A percentile compares a stretch with the other conserved stretches of the same genome.
Evolutionary conservation across 768 basidiomycete genomes (phyloP).

Genomic region (Dendrothele bispora): DNA sequence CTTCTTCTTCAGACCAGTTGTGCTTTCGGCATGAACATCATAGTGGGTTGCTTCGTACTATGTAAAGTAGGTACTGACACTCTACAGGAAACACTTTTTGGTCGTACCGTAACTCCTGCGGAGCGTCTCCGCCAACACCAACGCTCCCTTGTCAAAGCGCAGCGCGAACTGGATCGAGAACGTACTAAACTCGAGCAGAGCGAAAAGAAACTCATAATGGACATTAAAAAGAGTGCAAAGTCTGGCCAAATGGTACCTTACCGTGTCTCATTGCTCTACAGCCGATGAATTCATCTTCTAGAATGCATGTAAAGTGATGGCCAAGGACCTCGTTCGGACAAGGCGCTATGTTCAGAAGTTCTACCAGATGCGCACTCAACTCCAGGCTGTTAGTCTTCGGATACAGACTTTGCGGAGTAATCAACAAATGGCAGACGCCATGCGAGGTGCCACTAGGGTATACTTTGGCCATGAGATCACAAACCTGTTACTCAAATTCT

Average conservation of each 20-base stretch:
- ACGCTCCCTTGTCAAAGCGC: slow-evolving; percentile 92
- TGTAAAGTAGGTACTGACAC: slow-evolving; percentile 11
- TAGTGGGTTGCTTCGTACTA: slow-evolving; percentile 45
- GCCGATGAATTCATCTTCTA: slow-evolving; percentile 34
- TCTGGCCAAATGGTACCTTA: slow-evolving; percentile 84
- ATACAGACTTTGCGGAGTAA: slow-evolving; percentile 97
- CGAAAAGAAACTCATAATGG: slow-evolving; percentile 94
- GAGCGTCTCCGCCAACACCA: slow-evolving; percentile 97
- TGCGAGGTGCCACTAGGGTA: slow-evolving; percentile 96
- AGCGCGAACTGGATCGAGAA: slow-evolving; percentile 97
- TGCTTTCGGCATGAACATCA: slow-evolving; percentile 68
- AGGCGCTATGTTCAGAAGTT: slow-evolving; percentile 96
- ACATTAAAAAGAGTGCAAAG: slow-evolving; percentile 97
- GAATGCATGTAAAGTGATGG: slow-evolving; percentile 99
- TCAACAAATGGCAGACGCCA: slow-evolving; percentile 99
- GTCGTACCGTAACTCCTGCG: slow-evolving; percentile 91
- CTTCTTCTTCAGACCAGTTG: no score
- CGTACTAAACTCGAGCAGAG: slow-evolving; percentile 90
- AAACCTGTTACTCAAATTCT: not conserved
- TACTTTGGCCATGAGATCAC: no score
- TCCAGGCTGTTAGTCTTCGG: slow-evolving; percentile 92
- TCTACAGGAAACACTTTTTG: slow-evolving; percentile 89
- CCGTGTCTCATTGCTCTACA: slow-evolving; percentile 5
- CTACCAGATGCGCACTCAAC: slow-evolving; percentile 97
- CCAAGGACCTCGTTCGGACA: slow-evolving; percentile 96